Conservation (phyloP, 495 filamentous ascomycete species). For the Emericellopsis terricola region DNA sequence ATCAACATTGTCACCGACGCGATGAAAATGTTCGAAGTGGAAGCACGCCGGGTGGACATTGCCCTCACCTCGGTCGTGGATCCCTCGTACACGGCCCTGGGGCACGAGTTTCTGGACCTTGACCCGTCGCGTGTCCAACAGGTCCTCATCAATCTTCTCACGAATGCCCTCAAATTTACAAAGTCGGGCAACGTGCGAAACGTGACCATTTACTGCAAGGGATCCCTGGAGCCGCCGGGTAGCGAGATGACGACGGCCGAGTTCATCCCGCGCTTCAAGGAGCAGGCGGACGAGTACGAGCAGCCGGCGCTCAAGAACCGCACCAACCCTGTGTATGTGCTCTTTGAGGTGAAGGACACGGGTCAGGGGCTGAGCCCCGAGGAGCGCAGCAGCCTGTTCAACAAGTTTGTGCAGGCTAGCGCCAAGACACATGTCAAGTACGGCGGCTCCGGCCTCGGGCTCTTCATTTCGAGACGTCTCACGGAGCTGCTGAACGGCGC, state of each 20-base stretch:
- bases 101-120: slow-evolving; percentile 45
- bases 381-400: slow-evolving; percentile 48
- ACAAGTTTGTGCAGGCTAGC: slow-evolving; percentile 53
- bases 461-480: slow-evolving; percentile 52
- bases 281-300: slow-evolving; percentile 5
- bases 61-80: slow-evolving; percentile 42
- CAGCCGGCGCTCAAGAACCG: slow-evolving; percentile 3
- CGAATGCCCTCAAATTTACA: slow-evolving; percentile 65
- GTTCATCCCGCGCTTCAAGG: slow-evolving; percentile 14
- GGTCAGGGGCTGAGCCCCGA: slow-evolving; percentile 45
- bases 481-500: slow-evolving; percentile 56
- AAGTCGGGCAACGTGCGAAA: slow-evolving; percentile 23
- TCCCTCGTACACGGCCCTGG: slow-evolving; percentile 31
- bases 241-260: slow-evolving; percentile 14
- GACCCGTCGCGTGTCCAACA: slow-evolving; percentile 58
- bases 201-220: slow-evolving; percentile 16
- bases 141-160: slow-evolving; percentile 52
- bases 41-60: slow-evolving; percentile 48
- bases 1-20: slow-evolving; percentile 39
- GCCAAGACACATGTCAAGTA: slow-evolving; percentile 51
- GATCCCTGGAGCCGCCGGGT: slow-evolving; percentile 10
- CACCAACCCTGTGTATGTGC: slow-evolving; percentile 32
- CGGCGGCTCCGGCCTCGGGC: slow-evolving; percentile 53
- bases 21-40: slow-evolving; percentile 54
- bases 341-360: slow-evolving; percentile 54